Percentiles rank a stretch among this genome's conserved stretches.
These are phyloP conservation scores for Talaromyces sp. DNA, from an alignment of 2,329 filamentous ascomycete species.

Conservation along the genomic window DNA sequence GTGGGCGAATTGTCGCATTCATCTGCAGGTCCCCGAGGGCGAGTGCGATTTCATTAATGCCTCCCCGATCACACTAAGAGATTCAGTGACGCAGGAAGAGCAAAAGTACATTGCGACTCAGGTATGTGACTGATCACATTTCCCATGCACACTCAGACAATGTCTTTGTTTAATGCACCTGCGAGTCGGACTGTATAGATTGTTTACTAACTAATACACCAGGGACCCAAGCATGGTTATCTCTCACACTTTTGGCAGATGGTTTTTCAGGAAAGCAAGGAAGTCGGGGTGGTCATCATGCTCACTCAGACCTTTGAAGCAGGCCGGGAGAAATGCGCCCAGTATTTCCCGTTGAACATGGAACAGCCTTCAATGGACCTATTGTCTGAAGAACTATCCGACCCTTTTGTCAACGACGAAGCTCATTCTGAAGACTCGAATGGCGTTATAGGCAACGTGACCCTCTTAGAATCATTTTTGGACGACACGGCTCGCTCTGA, in stretches of 20 bases:
- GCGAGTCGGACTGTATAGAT: too few relatives aligned
- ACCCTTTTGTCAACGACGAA: slow-evolving; percentile 57
- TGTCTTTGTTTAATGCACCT: not conserved
- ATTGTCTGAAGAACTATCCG: slow-evolving; percentile 31
- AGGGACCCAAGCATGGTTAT: slow-evolving; percentile 77
- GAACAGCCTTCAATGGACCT: slow-evolving; percentile 55
- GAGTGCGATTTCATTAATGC: slow-evolving; percentile 81
- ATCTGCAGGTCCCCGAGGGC: slow-evolving; percentile 73
- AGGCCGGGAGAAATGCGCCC: slow-evolving; percentile 79
- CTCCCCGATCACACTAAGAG: slow-evolving; percentile 67
- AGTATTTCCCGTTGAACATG: slow-evolving; percentile 73
- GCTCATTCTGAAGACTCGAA: slow-evolving; percentile 66
- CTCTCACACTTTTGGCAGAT: slow-evolving; percentile 92
- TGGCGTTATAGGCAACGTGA: slow-evolving; percentile 67
- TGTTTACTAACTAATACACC: not conserved
- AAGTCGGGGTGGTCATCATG: slow-evolving; percentile 86
- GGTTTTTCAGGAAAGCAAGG: slow-evolving; percentile 78
- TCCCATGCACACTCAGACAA: not conserved
- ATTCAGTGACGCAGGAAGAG: slow-evolving; percentile 48
- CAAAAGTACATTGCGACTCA: slow-evolving; percentile 87
- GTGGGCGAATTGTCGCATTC: slow-evolving; percentile 83
- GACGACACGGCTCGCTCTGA: slow-evolving; percentile 65
- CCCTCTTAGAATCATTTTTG: slow-evolving; percentile 58
- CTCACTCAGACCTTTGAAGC: slow-evolving; percentile 85
- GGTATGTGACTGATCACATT: slow-evolving; percentile 38